phyloP scores from a whole-genome alignment of 345 rosid genomes.

The Salix arbutifolia region DNA sequence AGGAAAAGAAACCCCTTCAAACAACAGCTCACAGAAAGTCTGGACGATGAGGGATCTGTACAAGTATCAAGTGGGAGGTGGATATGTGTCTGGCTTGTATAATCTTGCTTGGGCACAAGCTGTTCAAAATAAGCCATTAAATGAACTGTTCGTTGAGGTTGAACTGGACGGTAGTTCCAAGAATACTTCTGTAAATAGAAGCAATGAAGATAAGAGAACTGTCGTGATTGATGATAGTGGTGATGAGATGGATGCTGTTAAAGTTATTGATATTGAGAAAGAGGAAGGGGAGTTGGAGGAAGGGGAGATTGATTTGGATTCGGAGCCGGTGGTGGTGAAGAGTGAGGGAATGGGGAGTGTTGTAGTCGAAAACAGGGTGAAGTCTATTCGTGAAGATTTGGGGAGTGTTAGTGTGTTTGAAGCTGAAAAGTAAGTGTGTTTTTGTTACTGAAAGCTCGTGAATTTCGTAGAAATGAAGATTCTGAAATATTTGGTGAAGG shows the following conservation, averaged over 20 bases:
- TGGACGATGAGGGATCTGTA: slow-evolving; percentile 82
- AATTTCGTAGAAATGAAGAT: not conserved
- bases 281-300: slow-evolving; percentile 98
- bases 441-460: not conserved
- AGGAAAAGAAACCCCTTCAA: slow-evolving; percentile 21
- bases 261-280: slow-evolving; percentile 36
- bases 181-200: slow-evolving; percentile 34
- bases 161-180: slow-evolving; percentile 45
- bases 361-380: slow-evolving; percentile 35
- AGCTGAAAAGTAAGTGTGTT: slow-evolving; percentile 64
- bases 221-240: slow-evolving; percentile 59
- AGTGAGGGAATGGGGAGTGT: slow-evolving; percentile 15
- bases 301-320: slow-evolving; percentile 91
- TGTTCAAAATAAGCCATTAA: slow-evolving; percentile 79
- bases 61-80: slow-evolving; percentile 49
- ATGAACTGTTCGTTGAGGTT: slow-evolving; percentile 48
- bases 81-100: slow-evolving; percentile 56
- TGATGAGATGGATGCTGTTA: slow-evolving; percentile 40
- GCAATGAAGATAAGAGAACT: slow-evolving; percentile 16
- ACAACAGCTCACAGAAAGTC: slow-evolving; percentile 39
- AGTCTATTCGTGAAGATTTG: slow-evolving; percentile 48
- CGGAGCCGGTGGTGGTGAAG: slow-evolving; percentile 20
- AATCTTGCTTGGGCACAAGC: slow-evolving; percentile 97
- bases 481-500: not conserved
- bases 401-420: slow-evolving; percentile 50